Evolutionary conservation across 306 rosid genomes (phyloP), one percentile per base, ranked within the genome.

Genomic region (Ammopiptanthus mongolicus): DNA sequence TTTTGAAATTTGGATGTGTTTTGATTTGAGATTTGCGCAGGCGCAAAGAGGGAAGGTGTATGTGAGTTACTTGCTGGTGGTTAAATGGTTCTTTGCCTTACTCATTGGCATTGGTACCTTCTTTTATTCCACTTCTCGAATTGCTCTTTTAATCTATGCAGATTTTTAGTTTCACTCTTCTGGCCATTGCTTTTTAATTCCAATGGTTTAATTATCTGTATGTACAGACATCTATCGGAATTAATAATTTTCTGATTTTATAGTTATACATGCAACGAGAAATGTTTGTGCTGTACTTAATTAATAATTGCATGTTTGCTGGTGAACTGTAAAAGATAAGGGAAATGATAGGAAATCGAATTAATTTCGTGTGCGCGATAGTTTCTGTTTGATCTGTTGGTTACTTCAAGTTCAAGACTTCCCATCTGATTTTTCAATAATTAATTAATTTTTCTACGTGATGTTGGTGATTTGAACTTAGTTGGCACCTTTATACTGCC

Each of bases 81-180:
- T 91, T 78, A 94, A 94, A 82, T 94, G 97, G 96, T 86, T 94
- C 83, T 91, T 91, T 76, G 94, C 98, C 14, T 82, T 94, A 84
- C 96, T 94, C 75, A 94, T 94, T 77, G 98, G 98, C 81, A 78
- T 94, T 53, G 97, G 98, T 94, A 78, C 47, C 86, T 73, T 59
- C 46, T 31, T 36, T 41, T 31, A 31, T 23, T 3, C 4, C 25
- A 6, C 41, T 51, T 69, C 29, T 73, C 8, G 25, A 73, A 70
- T 28, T 19, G 42, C 23, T 17, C 1, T 34, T 73, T 60, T 3
- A 37, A 15, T 55, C 46, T 52, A 33, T 36, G 12, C n/a, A 8
- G 7, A 31, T n/a, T 57, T 76, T 52, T 75, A 1, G 44, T 77
- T 74, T 52, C 53, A 52, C 6, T 68, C 19, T 23, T 50, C 7